phyloP scores from a whole-genome alignment of 2,329 filamentous ascomycete species.

The Colletotrichum brevisporum region DNA sequence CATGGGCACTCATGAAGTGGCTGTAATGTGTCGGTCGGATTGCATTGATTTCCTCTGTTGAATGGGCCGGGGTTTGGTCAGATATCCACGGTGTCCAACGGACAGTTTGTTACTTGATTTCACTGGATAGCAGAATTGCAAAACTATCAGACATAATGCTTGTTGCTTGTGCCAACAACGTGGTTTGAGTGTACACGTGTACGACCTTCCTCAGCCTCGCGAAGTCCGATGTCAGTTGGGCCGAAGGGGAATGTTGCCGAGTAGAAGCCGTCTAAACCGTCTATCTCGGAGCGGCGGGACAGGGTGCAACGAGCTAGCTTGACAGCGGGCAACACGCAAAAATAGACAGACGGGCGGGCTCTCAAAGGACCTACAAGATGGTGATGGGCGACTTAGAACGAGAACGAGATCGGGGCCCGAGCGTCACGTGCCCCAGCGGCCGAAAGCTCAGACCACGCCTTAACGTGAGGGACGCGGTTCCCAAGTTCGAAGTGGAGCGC shows the following conservation, averaged over 20 bases:
- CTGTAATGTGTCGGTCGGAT: conserved; percentile 25
- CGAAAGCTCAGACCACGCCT: background rate
- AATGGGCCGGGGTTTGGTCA: background rate
- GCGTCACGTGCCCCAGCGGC: conserved; percentile 3
- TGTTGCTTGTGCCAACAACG: too few species aligned
- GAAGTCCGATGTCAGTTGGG: too few species aligned
- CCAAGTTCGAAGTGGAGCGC: conserved; percentile 17
- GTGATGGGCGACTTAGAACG: background rate
- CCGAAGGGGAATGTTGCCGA: too few species aligned
- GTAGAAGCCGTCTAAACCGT: too few species aligned
- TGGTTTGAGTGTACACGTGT: too few species aligned
- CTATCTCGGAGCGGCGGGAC: too few species aligned
- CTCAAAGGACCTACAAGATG: background rate
- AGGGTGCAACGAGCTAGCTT: too few species aligned
- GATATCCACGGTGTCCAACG: background rate
- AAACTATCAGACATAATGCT: too few species aligned
- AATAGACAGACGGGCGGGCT: background rate
- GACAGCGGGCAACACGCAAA: too few species aligned
- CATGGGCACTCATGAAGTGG: conserved; percentile 1
- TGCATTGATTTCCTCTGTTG: background rate
- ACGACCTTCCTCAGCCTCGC: too few species aligned
- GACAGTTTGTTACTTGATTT: background rate
- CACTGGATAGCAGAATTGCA: background rate
- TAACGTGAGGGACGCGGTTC: conserved; percentile 1
- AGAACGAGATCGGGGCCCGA: background rate